Evolutionary conservation across 2,329 filamentous ascomycete species (phyloP), one percentile per base, ranked within the genome.

Genomic region (Xylaria sp.): DNA sequence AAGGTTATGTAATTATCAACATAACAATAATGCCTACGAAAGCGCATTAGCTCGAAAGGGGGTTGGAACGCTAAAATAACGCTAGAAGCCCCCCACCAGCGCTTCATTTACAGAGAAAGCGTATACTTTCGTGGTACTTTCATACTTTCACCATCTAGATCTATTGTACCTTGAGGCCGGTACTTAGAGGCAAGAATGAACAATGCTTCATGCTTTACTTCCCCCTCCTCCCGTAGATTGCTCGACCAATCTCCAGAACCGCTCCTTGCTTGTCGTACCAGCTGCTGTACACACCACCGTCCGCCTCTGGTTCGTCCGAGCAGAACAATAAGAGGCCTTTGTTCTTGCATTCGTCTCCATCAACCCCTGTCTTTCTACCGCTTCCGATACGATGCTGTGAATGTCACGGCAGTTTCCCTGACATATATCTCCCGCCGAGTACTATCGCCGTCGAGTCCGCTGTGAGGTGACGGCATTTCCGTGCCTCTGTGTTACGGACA

Each of bases 321-420:
- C 28, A 25, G 34, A 23, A 34, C 13, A 34, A 15, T 46, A 52
- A 20, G 13, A 48, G 15, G 34, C 3, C 18, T 46, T 15, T n/a
- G 31, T 46, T 46, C 39, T 37, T 44, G 15, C 18, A 46, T 46
- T 28, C 5, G 39, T 31, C 23, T 46, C 23, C 15, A n/a, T 58
- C 23, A 46, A 28, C 37, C 28, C 28, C 48, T 25, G 5, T 59
- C 15, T 8, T 34, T 37, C 8, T 58, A 34, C 31, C 39, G 37
- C 60, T 37, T 18, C 52, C 57, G 48, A 62, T 63, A 62, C 44
- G 44, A 59, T 67, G 51, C 20, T 15, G 44, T 48, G 23, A n/a
- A 39, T 48, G 31, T 13, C 7, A 54, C 63, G 44, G 41, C 20
- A 34, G 2, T 39, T 46, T 58, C n/a, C 37, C 10, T 46, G 20